Base-by-base conservation (phyloP, 371 early-diverging fungal species). In the Mucor mucedo region DNA sequence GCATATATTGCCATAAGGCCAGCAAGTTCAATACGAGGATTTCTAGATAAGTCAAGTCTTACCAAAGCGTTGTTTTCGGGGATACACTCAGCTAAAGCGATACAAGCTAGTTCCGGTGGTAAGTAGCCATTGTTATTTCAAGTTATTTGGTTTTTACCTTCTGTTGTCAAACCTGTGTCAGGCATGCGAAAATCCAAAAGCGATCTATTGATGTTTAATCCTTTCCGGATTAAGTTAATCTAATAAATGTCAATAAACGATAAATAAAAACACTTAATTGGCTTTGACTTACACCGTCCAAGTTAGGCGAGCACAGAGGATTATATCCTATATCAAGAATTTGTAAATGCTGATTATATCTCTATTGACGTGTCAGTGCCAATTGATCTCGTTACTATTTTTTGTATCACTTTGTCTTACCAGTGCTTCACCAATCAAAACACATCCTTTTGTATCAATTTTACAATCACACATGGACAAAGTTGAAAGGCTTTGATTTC, bases 1-100 rank as follows among this genome's bases (percentile, higher is more conserved):
- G 87, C 87, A 5, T 91, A 79, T 4, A 94, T 72, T 7, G 93
- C 93, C 84, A 93, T 82, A 7, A 91, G 70, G 5, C 93, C 95
- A 4, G 91, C 93, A 77, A 89, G 73, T 44, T 87, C 88, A 30
- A 94, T 87, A 2, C 69, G 77, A 0, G 89, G 83, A 70, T 94
- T 94, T 32, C 80, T 77, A 5, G 91, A 85, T 44, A 94, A 72
- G 67, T 94, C 93, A 62, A 94, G 76, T 50, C 88, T 79, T 53
- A 72, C 74, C 8, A 94, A 72, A 27, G 81, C 44, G 10, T 75
- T 78, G n/a, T 87, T 90, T 56, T 92, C 90, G 5, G 95, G 91
- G 44, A 94, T 65, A 42, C 87, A 82, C 69, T 94, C 95, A 6
- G 95, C 93, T 39, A 94, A 69, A 4, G 85, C 85, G 52, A 94